Evolutionary conservation across 164 flowering plant genomes (phyloP).

Genomic region (Umbilicus rupestris): DNA sequence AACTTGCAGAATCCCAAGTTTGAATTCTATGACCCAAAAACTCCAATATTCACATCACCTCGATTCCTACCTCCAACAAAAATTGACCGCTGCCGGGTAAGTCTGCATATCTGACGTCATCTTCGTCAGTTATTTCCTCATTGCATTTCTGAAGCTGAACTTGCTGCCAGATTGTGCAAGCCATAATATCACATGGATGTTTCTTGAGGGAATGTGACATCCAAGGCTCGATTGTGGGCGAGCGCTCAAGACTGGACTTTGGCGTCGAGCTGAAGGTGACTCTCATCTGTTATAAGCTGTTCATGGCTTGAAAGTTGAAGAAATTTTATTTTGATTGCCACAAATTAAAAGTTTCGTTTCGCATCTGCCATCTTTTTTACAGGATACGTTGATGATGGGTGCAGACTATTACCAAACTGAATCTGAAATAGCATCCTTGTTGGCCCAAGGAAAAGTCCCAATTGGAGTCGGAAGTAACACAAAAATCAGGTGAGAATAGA

Average conservation of each 20-base stretch:
- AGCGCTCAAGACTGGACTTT: constrained; percentile 65
- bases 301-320: not conserved
- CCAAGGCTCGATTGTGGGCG: constrained; percentile 65
- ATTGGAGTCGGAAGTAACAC: constrained; percentile 71
- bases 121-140: not conserved
- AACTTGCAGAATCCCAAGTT: constrained; percentile 54
- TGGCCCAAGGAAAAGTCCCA: constrained; percentile 82
- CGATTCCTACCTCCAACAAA: constrained; percentile 77
- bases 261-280: constrained; percentile 66
- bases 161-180: constrained; percentile 49
- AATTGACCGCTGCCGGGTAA: constrained; percentile 61
- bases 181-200: constrained; percentile 85
- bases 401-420: constrained; percentile 87
- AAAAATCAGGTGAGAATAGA: constrained; percentile 43
- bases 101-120: constrained; percentile 5
- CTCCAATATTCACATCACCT: constrained; percentile 79
- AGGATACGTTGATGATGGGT: constrained; percentile 93
- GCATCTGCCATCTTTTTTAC: constrained; percentile 11
- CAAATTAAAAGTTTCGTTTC: too few relatives aligned
- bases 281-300: not conserved
- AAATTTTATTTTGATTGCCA: too few relatives aligned
- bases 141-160: constrained; percentile 6
- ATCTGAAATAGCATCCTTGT: constrained; percentile 62
- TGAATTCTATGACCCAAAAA: constrained; percentile 65
- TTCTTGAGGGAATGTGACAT: constrained; percentile 64